A percentile compares a stretch with the other conserved stretches of the same genome.
phyloP scores from a whole-genome alignment of 495 filamentous ascomycete species.

The Penicillium subrubescens region DNA sequence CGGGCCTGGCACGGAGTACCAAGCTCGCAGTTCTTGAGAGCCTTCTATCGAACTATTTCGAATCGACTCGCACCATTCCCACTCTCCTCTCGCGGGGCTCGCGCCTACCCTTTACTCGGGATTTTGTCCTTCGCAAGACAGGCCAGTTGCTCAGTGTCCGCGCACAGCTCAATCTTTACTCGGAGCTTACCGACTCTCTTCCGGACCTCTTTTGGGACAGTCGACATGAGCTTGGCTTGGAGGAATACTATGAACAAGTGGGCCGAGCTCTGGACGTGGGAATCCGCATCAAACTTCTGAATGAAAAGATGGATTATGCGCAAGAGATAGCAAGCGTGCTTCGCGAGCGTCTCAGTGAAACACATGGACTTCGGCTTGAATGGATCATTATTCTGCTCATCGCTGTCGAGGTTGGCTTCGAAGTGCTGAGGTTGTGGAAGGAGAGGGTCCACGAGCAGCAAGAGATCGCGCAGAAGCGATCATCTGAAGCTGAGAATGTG shows the following conservation, averaged over 20 bases:
- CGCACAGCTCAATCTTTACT: constrained; percentile 94
- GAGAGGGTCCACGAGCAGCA: constrained; percentile 53
- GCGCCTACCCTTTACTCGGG: constrained; percentile 68
- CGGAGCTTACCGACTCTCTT: constrained; percentile 91
- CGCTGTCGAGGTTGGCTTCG: constrained; percentile 82
- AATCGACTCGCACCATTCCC: constrained; percentile 79
- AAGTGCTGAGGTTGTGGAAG: constrained; percentile 62
- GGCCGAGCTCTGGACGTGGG: constrained; percentile 88
- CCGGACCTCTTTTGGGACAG: constrained; percentile 98
- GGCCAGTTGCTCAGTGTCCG: constrained; percentile 89
- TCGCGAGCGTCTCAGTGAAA: constrained; percentile 85
- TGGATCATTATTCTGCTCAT: constrained; percentile 97
- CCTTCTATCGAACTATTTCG: constrained; percentile 79
- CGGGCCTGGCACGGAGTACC: constrained; percentile 90
- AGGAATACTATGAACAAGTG: constrained; percentile 93
- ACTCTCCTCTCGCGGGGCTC: constrained; percentile 66
- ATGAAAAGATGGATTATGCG: constrained; percentile 97
- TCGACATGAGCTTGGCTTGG: constrained; percentile 79
- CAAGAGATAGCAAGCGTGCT: constrained; percentile 92
- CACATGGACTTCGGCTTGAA: constrained; percentile 83
- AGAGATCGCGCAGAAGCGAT: constrained; percentile 33
- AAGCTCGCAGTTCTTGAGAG: constrained; percentile 93
- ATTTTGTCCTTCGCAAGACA: constrained; percentile 88
- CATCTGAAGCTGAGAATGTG: constrained; percentile 6
- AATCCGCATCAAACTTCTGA: constrained; percentile 87